phyloP scores from a whole-genome alignment of 2,329 filamentous ascomycete genomes.

The Curvularia lunata region DNA sequence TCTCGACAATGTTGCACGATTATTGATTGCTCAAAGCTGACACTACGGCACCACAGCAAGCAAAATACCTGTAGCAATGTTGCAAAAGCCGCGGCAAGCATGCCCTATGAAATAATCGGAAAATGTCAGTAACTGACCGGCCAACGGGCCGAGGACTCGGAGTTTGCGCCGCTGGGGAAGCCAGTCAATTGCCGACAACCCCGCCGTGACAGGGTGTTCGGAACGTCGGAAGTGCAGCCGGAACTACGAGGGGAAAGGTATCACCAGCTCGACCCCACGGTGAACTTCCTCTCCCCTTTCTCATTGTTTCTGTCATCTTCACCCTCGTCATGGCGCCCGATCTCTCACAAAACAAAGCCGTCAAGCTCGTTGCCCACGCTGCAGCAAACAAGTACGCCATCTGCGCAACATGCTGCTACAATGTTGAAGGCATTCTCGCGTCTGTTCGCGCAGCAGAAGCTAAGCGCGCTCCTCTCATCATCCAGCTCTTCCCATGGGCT shows the following conservation, averaged over 20 bases:
- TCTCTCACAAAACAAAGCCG: slow-evolving; percentile 53
- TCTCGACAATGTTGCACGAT: not conserved
- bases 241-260: slow-evolving; percentile 19
- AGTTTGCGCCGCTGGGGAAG: slow-evolving; percentile 20
- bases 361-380: slow-evolving; percentile 63
- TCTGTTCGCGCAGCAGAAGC: slow-evolving; percentile 72
- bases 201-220: slow-evolving; percentile 17
- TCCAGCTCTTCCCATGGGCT: slow-evolving; percentile 77
- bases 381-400: slow-evolving; percentile 63
- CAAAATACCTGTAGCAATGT: not conserved
- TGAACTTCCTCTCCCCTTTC: not conserved
- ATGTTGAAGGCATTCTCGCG: slow-evolving; percentile 73
- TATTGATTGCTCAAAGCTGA: not conserved
- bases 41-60: not conserved
- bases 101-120: slow-evolving; percentile 2
- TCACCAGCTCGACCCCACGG: not conserved
- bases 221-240: slow-evolving; percentile 26
- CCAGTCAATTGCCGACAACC: slow-evolving; percentile 22
- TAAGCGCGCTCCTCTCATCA: slow-evolving; percentile 70
- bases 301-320: not conserved
- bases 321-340: slow-evolving; percentile 54
- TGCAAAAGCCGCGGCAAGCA: slow-evolving; percentile 6
- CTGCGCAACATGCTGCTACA: slow-evolving; percentile 69
- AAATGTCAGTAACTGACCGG: slow-evolving; percentile 18
- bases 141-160: slow-evolving; percentile 26